phyloP scores from a whole-genome alignment of 345 rosid species.

The Rubroshorea leprosula region DNA sequence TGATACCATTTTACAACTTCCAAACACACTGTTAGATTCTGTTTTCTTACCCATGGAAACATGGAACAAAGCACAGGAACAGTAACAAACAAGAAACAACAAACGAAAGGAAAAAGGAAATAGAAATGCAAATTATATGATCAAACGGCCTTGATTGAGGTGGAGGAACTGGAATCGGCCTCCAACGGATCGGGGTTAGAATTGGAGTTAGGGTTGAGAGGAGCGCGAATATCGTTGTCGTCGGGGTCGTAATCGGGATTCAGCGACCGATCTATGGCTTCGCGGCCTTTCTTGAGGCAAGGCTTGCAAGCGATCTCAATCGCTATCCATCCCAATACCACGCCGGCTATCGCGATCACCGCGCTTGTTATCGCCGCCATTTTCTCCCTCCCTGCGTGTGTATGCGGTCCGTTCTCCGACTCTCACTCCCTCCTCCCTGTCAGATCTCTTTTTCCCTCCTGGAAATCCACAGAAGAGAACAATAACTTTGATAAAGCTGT shows the following conservation, averaged over 20 bases:
- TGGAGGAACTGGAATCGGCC: conserved; percentile 6
- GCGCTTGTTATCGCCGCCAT: conserved; percentile 50
- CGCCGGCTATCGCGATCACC: conserved; percentile 49
- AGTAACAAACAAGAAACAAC: not conserved
- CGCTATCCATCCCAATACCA: conserved; percentile 51
- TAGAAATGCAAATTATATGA: not conserved
- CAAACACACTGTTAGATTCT: not conserved
- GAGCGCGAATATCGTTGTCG: conserved; percentile 28
- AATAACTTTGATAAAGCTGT: too few relatives aligned
- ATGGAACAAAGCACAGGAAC: not conserved
- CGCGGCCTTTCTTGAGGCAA: conserved; percentile 49
- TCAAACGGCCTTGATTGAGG: conserved; percentile 16
- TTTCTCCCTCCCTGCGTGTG: not conserved
- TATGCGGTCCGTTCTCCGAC: not conserved
- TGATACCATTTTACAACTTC: not conserved
- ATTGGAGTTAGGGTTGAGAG: conserved; percentile 25
- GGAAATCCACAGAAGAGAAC: too few relatives aligned
- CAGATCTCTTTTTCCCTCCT: not conserved
- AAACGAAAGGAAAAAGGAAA: not conserved
- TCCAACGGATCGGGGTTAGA: conserved; percentile 5
- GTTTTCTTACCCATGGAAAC: not conserved
- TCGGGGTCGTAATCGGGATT: conserved; percentile 55
- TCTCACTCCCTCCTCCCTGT: not conserved
- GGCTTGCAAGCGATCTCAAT: conserved; percentile 64
- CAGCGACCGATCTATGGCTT: conserved; percentile 52